phyloP scores from a whole-genome alignment of 2,329 filamentous ascomycete species.

The Myrmaecium sp. region DNA sequence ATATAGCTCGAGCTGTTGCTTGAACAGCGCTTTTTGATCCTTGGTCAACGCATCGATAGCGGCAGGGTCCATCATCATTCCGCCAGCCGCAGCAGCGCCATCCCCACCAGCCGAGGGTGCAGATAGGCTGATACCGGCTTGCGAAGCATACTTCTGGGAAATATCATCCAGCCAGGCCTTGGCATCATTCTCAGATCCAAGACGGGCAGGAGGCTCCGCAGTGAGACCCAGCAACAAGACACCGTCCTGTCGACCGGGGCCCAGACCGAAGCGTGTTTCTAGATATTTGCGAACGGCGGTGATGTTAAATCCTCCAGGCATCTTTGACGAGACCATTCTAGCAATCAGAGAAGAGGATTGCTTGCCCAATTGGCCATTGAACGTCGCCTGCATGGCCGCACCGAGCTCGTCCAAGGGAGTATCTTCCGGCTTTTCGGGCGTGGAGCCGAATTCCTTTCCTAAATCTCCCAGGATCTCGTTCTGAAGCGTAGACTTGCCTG shows the following conservation, averaged over 20 bases:
- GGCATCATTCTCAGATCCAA: constrained; percentile 78
- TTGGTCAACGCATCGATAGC: constrained; percentile 94
- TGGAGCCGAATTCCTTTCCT: constrained; percentile 95
- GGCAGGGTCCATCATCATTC: constrained; percentile 99
- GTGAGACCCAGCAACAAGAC: constrained; percentile 78
- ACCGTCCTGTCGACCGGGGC: constrained; percentile 74
- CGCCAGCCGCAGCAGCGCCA: constrained; percentile 51
- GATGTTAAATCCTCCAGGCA: constrained; percentile 99
- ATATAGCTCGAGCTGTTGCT: constrained; percentile 91
- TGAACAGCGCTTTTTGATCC: constrained; percentile 89
- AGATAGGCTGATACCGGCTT: constrained; percentile 69
- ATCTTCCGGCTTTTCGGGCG: constrained; percentile 96
- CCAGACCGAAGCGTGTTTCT: constrained; percentile 84
- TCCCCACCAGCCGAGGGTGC: constrained; percentile 55
- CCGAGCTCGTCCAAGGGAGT: constrained; percentile 89
- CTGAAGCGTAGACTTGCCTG: constrained; percentile 94
- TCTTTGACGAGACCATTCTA: constrained; percentile 92
- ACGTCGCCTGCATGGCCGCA: constrained; percentile 93
- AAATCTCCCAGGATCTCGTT: constrained; percentile 97
- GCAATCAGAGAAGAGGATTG: constrained; percentile 87
- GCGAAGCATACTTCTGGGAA: constrained; percentile 73
- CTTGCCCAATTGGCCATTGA: constrained; percentile 95
- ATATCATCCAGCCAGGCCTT: constrained; percentile 85
- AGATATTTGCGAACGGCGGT: constrained; percentile 89
- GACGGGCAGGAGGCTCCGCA: constrained; percentile 75